Conservation (phyloP, 192 early-diverging fungal species). For the Linnemannia hyalina region DNA sequence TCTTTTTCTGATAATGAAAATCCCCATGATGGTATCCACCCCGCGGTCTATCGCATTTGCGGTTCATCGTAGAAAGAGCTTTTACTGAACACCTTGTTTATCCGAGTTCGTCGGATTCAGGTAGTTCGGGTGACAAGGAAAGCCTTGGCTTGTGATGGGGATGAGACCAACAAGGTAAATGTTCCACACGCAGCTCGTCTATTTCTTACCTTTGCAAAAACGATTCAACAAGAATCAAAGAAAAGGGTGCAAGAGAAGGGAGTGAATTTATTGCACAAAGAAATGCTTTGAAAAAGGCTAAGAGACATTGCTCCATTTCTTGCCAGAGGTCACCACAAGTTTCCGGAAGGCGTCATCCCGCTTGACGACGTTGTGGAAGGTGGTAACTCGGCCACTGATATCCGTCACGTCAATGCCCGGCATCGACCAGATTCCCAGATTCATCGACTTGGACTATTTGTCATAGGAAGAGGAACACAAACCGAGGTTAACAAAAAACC, state of each 20-base stretch:
- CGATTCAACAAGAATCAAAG: not conserved
- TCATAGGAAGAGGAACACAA: too few relatives aligned
- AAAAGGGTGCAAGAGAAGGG: not conserved
- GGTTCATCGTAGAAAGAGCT: not conserved
- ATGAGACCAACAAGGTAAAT: not conserved
- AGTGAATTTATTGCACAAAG: not conserved
- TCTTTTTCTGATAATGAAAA: not conserved
- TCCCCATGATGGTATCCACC: not conserved
- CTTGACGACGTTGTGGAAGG: conserved; percentile 48
- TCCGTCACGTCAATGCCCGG: conserved; percentile 57
- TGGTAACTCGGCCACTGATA: conserved; percentile 25
- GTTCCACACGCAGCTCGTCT: not conserved
- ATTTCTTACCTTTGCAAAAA: not conserved
- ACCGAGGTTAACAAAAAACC: not conserved
- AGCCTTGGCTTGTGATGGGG: not conserved
- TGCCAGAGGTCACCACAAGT: conserved; percentile 45
- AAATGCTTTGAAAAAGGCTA: not conserved
- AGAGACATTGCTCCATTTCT: conserved; percentile 43
- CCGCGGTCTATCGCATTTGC: not conserved
- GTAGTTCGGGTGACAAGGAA: not conserved
- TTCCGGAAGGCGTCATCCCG: conserved; percentile 57
- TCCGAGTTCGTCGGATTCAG: not conserved
- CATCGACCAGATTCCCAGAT: conserved; percentile 50
- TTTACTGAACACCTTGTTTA: not conserved
- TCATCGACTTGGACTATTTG: conserved; percentile 39